Conservation (phyloP, 208 protist genomes). For the Acanthamoeba polyphaga region DNA sequence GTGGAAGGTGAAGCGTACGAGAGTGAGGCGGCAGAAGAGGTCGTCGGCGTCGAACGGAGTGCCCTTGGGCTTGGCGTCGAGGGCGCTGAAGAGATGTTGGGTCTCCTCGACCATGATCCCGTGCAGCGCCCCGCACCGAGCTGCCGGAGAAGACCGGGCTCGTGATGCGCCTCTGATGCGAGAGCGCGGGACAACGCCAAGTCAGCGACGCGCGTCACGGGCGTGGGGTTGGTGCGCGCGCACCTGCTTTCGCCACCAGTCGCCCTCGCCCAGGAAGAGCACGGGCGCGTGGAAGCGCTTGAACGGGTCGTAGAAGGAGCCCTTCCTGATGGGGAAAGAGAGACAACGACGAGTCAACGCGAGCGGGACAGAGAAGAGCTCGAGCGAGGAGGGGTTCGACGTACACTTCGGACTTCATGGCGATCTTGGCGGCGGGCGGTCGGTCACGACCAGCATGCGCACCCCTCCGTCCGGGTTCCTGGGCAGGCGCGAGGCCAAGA, state of each 20-base stretch:
- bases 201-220: neutral
- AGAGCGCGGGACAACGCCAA: neutral
- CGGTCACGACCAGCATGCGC: constrained; percentile 20
- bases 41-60: constrained; percentile 22
- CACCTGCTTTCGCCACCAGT: constrained; percentile 35
- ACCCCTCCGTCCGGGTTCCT: constrained; percentile 21
- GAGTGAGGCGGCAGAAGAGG: constrained; percentile 37
- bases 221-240: neutral
- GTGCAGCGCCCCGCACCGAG: neutral
- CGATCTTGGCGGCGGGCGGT: neutral
- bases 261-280: constrained; percentile 36
- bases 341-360: neutral
- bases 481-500: neutral
- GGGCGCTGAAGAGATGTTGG: neutral
- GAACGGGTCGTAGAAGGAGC: constrained; percentile 18
- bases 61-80: neutral
- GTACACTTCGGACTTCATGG: constrained; percentile 51
- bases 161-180: neutral
- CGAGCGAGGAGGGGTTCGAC: neutral
- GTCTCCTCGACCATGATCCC: constrained; percentile 54
- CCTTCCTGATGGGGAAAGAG: neutral
- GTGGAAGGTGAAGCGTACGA: neutral
- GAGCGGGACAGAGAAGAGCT: neutral
- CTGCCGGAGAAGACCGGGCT: constrained; percentile 17
- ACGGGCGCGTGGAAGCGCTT: constrained; percentile 9